These are phyloP conservation scores for Scenedesmus sp. DNA, from an alignment of 163 green algal species.

Conservation along the genomic window DNA sequence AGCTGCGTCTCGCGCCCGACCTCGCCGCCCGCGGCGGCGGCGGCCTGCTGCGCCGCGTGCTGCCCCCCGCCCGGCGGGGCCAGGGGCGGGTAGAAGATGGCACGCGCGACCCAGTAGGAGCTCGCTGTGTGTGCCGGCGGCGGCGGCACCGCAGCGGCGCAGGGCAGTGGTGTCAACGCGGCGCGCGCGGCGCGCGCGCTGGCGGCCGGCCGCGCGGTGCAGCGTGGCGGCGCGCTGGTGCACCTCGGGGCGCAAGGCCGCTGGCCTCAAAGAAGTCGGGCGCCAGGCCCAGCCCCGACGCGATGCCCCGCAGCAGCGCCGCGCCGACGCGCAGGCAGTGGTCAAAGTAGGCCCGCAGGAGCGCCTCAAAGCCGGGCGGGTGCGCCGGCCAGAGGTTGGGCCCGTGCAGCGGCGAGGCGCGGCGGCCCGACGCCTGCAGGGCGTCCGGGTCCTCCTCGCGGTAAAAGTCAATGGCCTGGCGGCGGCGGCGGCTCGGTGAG, in stretches of 20 bases:
- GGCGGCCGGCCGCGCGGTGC: too few relatives aligned
- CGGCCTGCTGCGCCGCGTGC: not conserved
- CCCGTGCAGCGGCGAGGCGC: constrained; percentile 57
- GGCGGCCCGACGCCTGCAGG: constrained; percentile 16
- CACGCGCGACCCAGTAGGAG: not conserved
- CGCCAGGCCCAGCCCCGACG: constrained; percentile 55
- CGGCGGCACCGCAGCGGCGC: too few relatives aligned
- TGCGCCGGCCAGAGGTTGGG: constrained; percentile 68
- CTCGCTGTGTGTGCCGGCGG: too few relatives aligned
- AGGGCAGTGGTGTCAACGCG: too few relatives aligned
- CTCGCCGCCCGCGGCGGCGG: constrained; percentile 34
- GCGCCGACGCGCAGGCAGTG: constrained; percentile 40
- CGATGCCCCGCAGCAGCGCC: constrained; percentile 65
- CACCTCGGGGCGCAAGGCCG: too few relatives aligned
- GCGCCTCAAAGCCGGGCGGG: constrained; percentile 43
- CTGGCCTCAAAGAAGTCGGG: constrained; percentile 51
- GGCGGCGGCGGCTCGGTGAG: too few relatives aligned
- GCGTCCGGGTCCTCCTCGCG: constrained; percentile 46
- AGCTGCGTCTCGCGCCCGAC: constrained; percentile 55
- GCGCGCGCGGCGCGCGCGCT: too few relatives aligned
- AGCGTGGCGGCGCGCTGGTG: too few relatives aligned
- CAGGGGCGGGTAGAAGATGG: constrained; percentile 20
- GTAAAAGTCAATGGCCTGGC: constrained; percentile 62
- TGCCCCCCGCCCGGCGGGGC: not conserved
- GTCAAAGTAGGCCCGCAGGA: constrained; percentile 47